phyloP scores from a whole-genome alignment of 495 filamentous ascomycete genomes.

The Aspergillus haitiensis region DNA sequence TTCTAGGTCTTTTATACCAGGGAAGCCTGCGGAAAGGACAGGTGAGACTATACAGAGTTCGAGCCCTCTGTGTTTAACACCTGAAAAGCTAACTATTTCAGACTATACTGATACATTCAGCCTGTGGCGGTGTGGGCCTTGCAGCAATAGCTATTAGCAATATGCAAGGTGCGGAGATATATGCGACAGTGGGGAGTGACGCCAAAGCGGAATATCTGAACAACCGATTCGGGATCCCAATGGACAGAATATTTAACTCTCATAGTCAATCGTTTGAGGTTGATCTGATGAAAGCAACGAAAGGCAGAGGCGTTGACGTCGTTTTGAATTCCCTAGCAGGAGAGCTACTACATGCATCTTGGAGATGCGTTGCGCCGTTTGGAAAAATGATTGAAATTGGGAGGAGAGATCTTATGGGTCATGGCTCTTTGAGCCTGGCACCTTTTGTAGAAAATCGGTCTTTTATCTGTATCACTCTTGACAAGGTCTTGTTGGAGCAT shows the following conservation, averaged over 20 bases:
- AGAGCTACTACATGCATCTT: background rate
- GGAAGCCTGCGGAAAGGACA: background rate
- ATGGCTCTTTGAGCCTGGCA: background rate
- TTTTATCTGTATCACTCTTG: background rate
- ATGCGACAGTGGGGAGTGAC: background rate
- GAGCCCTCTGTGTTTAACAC: background rate
- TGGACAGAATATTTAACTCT: background rate
- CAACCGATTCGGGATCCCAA: background rate
- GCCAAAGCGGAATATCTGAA: background rate
- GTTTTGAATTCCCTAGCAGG: background rate
- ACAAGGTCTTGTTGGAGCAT: no score
- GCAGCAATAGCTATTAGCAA: conserved; percentile 11
- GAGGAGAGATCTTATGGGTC: background rate
- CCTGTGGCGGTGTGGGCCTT: conserved; percentile 15
- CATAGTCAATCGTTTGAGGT: background rate
- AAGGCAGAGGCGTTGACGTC: background rate
- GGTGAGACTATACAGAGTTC: background rate
- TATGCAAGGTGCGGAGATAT: conserved; percentile 6
- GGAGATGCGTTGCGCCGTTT: background rate
- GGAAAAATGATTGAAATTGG: background rate
- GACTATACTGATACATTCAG: conserved; percentile 15
- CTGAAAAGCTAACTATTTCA: background rate
- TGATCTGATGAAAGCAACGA: background rate
- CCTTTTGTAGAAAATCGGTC: background rate
- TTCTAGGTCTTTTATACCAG: background rate